A percentile compares a stretch with the other conserved stretches of the same genome.
Evolutionary conservation across 2,329 filamentous ascomycete species (phyloP).

Genomic region (Emmonsia crescens): DNA sequence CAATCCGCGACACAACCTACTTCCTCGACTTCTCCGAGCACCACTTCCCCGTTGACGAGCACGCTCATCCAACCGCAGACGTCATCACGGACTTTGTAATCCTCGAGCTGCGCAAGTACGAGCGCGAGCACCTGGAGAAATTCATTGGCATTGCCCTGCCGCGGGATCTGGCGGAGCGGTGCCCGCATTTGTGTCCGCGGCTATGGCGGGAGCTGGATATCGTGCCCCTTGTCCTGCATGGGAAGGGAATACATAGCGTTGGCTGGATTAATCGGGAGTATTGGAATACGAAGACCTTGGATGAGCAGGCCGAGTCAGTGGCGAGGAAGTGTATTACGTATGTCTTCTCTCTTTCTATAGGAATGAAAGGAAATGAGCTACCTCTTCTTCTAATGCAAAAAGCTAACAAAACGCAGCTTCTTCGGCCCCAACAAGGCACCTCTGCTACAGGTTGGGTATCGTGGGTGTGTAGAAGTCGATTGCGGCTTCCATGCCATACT

Average conservation of each 20-base stretch:
- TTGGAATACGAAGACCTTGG: conserved; percentile 51
- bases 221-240: conserved; percentile 55
- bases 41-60: conserved; percentile 39
- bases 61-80: conserved; percentile 26
- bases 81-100: conserved; percentile 53
- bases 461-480: conserved; percentile 61
- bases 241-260: conserved; percentile 17
- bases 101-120: conserved; percentile 47
- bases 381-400: conserved; percentile 3
- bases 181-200: conserved; percentile 55
- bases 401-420: conserved; percentile 37
- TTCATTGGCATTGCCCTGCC: conserved; percentile 65
- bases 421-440: conserved; percentile 65
- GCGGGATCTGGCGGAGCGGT: conserved; percentile 46
- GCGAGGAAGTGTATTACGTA: conserved; percentile 66
- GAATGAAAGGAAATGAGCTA: not conserved
- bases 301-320: conserved; percentile 74
- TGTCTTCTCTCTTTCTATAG: conserved; percentile 19
- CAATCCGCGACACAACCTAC: conserved; percentile 64
- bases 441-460: conserved; percentile 53
- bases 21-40: conserved; percentile 61
- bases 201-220: conserved; percentile 70
- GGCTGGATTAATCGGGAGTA: conserved; percentile 23
- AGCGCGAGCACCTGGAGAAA: conserved; percentile 57
- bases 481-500: conserved; percentile 53